Conservation (phyloP, 768 basidiomycete species). For the Leccinum broughii region DNA sequence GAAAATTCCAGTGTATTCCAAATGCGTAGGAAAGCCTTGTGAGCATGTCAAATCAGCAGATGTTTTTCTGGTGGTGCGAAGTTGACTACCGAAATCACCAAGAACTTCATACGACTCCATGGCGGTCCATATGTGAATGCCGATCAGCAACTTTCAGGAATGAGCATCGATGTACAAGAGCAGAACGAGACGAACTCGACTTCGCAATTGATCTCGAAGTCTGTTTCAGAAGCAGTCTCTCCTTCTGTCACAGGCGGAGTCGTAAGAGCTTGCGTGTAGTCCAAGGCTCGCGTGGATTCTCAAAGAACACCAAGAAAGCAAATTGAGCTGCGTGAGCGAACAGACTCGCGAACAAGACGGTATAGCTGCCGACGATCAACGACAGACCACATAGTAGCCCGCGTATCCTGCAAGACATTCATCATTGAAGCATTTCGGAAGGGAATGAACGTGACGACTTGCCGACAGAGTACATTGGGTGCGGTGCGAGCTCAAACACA, state of each 20-base stretch:
- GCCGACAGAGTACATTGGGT: conserved; percentile 95
- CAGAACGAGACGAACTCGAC: conserved; percentile 41
- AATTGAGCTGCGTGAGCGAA: conserved; percentile 95
- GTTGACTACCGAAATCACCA: not conserved
- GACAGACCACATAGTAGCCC: conserved; percentile 94
- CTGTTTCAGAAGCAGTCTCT: conserved; percentile 72
- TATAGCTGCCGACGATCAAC: conserved; percentile 84
- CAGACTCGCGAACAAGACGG: conserved; percentile 91
- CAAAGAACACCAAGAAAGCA: conserved; percentile 92
- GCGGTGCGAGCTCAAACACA: conserved; percentile 91
- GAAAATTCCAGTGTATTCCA: conserved; percentile 98
- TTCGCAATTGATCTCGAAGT: conserved; percentile 63
- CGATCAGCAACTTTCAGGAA: conserved; percentile 68
- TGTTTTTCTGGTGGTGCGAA: not conserved
- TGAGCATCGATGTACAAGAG: conserved; percentile 5
- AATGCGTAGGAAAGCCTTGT: conserved; percentile 84
- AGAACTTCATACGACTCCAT: conserved; percentile 42
- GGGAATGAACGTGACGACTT: conserved; percentile 16
- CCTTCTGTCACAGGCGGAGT: conserved; percentile 65
- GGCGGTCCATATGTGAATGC: conserved; percentile 89
- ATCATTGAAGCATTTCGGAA: not conserved
- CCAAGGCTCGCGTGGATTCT: conserved; percentile 84
- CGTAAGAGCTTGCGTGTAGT: conserved; percentile 33
- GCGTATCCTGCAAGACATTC: conserved; percentile 90
- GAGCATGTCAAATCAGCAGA: conserved; percentile 3